Evolutionary conservation across 768 basidiomycete genomes (phyloP).

Genomic region (Phylloporus scabripes): DNA sequence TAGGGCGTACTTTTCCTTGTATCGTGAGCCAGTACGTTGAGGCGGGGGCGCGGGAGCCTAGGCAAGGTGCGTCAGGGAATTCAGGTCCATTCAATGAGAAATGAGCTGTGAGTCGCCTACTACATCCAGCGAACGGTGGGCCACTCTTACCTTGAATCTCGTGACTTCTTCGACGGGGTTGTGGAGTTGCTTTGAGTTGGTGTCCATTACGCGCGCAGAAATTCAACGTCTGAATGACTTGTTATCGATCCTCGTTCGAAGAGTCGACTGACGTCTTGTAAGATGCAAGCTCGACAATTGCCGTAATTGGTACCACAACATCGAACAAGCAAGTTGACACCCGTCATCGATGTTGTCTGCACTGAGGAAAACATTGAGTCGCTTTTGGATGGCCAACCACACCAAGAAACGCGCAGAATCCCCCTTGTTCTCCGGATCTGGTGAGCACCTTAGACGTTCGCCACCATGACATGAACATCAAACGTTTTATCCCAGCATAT

Average conservation of each 20-base stretch:
- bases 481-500: constrained; percentile 17
- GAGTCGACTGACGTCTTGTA: no score
- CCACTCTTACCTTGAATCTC: constrained; percentile 22
- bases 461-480: neutral
- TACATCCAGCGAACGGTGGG: neutral
- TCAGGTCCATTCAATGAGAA: neutral
- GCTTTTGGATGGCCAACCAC: neutral
- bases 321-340: neutral
- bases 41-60: constrained; percentile 14
- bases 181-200: constrained; percentile 10
- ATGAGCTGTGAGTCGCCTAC: neutral
- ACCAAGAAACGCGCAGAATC: neutral
- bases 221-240: neutral
- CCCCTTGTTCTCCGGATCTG: constrained; percentile 21
- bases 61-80: neutral
- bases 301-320: neutral
- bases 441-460: constrained; percentile 4
- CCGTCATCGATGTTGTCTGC: constrained; percentile 1
- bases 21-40: constrained; percentile 14
- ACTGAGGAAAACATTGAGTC: constrained; percentile 7
- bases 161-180: constrained; percentile 17
- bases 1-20: constrained; percentile 30
- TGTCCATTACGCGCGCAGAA: constrained; percentile 13
- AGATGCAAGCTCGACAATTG: no score
- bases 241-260: neutral